Conservation (phyloP, 371 early-diverging fungal species). For the Zychaea mexicana region DNA sequence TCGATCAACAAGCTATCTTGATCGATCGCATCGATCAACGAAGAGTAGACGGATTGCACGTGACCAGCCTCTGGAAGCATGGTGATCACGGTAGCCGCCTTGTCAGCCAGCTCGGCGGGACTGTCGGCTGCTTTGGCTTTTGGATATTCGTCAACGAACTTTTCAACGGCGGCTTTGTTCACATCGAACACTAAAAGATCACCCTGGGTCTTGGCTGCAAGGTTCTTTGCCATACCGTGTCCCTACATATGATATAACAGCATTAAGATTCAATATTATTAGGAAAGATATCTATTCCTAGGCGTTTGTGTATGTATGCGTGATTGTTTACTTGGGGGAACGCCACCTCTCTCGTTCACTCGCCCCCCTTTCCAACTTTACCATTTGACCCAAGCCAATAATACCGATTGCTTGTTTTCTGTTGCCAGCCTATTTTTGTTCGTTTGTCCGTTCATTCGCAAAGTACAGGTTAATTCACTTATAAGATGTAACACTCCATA, state of each 20-base stretch:
- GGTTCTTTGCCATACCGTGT: conserved; percentile 89
- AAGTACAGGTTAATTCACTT: too few relatives aligned
- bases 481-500: too few relatives aligned
- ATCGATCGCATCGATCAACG: conserved; percentile 58
- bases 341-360: background rate
- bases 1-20: conserved; percentile 74
- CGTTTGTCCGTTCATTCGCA: too few relatives aligned
- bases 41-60: conserved; percentile 80
- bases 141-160: conserved; percentile 49
- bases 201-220: conserved; percentile 61
- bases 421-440: conserved; percentile 11
- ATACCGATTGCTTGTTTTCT: conserved; percentile 75
- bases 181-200: conserved; percentile 76
- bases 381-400: conserved; percentile 97
- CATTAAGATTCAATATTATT: too few relatives aligned
- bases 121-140: conserved; percentile 56
- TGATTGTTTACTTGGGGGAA: background rate
- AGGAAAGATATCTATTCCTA: too few relatives aligned
- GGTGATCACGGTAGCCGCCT: conserved; percentile 82
- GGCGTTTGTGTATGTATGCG: too few relatives aligned
- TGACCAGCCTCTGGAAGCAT: conserved; percentile 90
- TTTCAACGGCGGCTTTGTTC: conserved; percentile 54
- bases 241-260: conserved; percentile 44
- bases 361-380: conserved; percentile 16
- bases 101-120: conserved; percentile 73